phyloP scores from a whole-genome alignment of 75 land plant species.

The Sequoia sempervirens region DNA sequence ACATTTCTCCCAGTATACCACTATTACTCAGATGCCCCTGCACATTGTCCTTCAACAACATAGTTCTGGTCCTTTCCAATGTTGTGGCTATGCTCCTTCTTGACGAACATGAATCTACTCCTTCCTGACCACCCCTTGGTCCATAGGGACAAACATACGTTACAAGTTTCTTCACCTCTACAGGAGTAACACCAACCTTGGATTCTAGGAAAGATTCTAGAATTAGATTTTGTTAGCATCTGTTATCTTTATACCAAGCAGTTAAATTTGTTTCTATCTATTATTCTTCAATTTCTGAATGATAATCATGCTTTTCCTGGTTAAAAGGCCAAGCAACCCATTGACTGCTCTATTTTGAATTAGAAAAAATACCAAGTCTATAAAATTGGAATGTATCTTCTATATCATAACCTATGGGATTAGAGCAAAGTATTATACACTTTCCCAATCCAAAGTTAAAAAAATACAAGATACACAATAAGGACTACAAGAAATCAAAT shows the following conservation, averaged over 20 bases:
- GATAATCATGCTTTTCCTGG: neutral
- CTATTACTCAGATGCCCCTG: too few relatives aligned
- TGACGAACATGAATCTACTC: too few relatives aligned
- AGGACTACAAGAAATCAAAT: neutral
- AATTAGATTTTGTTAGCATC: too few relatives aligned
- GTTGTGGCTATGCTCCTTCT: too few relatives aligned
- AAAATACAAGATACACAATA: slow-evolving; percentile 1
- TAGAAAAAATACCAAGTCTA: neutral
- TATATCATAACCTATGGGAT: neutral
- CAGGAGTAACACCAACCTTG: too few relatives aligned
- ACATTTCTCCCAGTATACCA: too few relatives aligned
- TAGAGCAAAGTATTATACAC: neutral
- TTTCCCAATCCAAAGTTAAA: neutral
- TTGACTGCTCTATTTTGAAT: neutral
- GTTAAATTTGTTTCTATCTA: neutral
- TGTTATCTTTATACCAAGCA: neutral
- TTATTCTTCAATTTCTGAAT: neutral
- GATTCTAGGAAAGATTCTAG: too few relatives aligned
- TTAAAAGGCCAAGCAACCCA: neutral
- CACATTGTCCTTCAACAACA: too few relatives aligned
- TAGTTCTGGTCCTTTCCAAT: too few relatives aligned
- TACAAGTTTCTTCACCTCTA: too few relatives aligned
- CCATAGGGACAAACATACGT: too few relatives aligned
- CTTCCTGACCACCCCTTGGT: too few relatives aligned
- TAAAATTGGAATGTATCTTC: neutral